Evolutionary conservation across 768 basidiomycete genomes (phyloP).

Genomic region (Podaxis sp.): DNA sequence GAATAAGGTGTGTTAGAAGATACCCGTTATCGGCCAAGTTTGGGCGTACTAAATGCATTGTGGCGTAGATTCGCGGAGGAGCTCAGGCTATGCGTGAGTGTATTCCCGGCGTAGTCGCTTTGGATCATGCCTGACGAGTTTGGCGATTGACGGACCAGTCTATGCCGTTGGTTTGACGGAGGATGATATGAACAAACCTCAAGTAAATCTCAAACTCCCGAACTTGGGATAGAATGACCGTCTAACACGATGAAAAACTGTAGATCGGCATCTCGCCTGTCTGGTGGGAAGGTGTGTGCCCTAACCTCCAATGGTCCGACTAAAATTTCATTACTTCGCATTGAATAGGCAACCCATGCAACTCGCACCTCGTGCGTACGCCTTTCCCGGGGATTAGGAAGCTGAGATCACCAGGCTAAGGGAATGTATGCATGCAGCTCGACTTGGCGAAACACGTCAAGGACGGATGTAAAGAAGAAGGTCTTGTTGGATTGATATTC

Average conservation of each 20-base stretch:
- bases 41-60: background rate
- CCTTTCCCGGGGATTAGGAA: background rate
- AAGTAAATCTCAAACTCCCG: conserved; percentile 39
- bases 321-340: background rate
- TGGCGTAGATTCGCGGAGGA: conserved; percentile 52
- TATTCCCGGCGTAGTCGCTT: background rate
- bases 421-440: conserved; percentile 42
- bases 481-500: conserved; percentile 78
- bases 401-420: background rate
- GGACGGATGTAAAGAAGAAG: conserved; percentile 78
- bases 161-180: conserved; percentile 78
- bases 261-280: conserved; percentile 87
- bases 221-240: background rate
- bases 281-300: conserved; percentile 84
- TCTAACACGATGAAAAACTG: conserved; percentile 9
- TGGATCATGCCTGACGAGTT: background rate
- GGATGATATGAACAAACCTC: conserved; percentile 82
- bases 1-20: conserved; percentile 52
- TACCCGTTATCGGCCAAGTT: background rate
- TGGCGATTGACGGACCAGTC: conserved; percentile 38
- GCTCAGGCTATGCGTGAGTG: conserved; percentile 84
- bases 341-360: conserved; percentile 76
- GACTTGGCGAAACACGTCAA: conserved; percentile 80
- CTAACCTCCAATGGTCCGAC: background rate
- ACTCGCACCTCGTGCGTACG: conserved; percentile 66